phyloP scores from a whole-genome alignment of 1,139 yeast species.

The Candida mesenterica region DNA sequence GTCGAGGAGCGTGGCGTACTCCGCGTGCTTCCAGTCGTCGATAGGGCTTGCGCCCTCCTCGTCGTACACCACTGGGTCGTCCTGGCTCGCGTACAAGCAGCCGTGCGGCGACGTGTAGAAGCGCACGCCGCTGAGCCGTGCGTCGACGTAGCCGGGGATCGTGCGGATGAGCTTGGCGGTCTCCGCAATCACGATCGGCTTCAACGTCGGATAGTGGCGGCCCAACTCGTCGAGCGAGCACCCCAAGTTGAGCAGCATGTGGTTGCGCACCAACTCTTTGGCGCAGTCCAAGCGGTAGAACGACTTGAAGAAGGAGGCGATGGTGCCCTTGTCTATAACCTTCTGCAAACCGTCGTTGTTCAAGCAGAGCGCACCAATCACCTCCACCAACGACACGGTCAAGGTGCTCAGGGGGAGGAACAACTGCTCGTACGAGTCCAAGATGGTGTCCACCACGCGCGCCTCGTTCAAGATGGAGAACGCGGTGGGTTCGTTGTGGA shows the following conservation, averaged over 20 bases:
- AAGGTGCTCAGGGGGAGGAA: constrained; percentile 60
- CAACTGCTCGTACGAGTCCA: constrained; percentile 52
- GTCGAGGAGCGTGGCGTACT: constrained; percentile 42
- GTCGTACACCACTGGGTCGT: constrained; percentile 38
- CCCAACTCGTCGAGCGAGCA: constrained; percentile 76
- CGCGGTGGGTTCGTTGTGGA: constrained; percentile 92
- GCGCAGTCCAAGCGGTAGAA: constrained; percentile 52
- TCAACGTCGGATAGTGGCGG: constrained; percentile 76
- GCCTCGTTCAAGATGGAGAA: constrained; percentile 80
- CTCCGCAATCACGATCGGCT: constrained; percentile 56
- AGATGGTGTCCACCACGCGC: constrained; percentile 62
- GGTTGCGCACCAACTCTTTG: constrained; percentile 47
- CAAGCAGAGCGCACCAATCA: constrained; percentile 80
- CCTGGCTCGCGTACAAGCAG: constrained; percentile 37
- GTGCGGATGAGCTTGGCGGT: constrained; percentile 46
- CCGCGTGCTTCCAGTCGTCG: constrained; percentile 53
- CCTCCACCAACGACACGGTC: constrained; percentile 65
- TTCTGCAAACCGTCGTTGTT: constrained; percentile 69
- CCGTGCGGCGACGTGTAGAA: constrained; percentile 47
- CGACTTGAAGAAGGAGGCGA: constrained; percentile 50
- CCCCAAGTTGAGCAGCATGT: constrained; percentile 52
- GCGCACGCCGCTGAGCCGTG: constrained; percentile 35
- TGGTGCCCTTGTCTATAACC: constrained; percentile 47
- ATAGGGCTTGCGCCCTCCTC: constrained; percentile 39
- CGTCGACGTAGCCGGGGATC: constrained; percentile 39